phyloP scores from a whole-genome alignment of 345 rosid species.

The Eucalyptus sp. region DNA sequence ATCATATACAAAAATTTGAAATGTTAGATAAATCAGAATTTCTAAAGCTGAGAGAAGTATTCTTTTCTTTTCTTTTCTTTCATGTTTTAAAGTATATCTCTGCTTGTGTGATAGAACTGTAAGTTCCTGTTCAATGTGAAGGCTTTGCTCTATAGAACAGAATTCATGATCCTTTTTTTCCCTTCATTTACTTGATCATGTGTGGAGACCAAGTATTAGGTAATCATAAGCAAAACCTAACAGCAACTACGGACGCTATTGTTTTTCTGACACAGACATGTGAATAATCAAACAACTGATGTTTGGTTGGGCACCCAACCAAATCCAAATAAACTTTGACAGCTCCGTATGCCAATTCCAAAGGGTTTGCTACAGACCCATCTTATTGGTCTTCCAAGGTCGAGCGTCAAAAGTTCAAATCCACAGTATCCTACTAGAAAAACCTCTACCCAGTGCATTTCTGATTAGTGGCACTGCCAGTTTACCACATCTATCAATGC shows the following conservation, averaged over 20 bases:
- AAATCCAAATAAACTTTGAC: background rate
- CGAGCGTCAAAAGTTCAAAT: background rate
- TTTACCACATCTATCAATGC: background rate
- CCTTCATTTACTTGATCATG: background rate
- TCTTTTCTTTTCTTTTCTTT: background rate
- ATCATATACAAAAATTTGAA: background rate
- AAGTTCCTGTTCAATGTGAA: background rate
- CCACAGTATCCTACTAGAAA: background rate
- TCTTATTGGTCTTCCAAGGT: background rate
- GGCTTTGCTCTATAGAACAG: background rate
- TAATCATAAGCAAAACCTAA: background rate
- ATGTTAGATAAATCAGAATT: background rate
- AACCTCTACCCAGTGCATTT: background rate
- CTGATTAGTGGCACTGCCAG: background rate
- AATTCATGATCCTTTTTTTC: background rate
- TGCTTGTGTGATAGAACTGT: background rate
- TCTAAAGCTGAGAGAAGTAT: background rate
- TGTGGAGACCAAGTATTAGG: background rate
- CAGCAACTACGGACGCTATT: background rate
- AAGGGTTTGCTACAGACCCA: background rate
- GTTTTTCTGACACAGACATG: background rate
- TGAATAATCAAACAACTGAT: background rate
- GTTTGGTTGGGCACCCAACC: background rate
- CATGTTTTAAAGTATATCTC: background rate
- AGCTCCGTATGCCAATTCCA: background rate